Evolutionary conservation across 2,329 filamentous ascomycete genomes (phyloP).

Genomic region (Zasmidium angulare): DNA sequence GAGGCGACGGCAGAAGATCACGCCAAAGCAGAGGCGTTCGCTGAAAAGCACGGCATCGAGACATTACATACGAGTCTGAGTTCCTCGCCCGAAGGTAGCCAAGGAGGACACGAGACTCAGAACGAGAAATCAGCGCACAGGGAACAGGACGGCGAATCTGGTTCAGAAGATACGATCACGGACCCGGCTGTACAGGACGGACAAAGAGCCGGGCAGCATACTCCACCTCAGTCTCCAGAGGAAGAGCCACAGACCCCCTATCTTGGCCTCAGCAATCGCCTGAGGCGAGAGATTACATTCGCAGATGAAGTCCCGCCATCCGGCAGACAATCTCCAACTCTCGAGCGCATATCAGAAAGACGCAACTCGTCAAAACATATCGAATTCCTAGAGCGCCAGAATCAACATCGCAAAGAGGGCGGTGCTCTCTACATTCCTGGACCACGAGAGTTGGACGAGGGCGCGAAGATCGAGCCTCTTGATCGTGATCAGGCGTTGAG

Average conservation of each 20-base stretch:
- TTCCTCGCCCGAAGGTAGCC: conserved; percentile 4
- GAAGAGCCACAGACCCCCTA: conserved; percentile 16
- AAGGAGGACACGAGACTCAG: not conserved
- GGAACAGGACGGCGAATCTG: not conserved
- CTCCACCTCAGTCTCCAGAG: not conserved
- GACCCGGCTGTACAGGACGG: conserved; percentile 10
- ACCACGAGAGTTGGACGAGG: conserved; percentile 84
- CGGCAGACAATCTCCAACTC: conserved; percentile 40
- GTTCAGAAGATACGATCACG: conserved; percentile 10
- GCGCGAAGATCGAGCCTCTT: conserved; percentile 66
- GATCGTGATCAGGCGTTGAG: conserved; percentile 45
- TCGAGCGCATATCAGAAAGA: conserved; percentile 51
- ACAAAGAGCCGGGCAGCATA: not conserved
- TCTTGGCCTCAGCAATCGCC: conserved; percentile 29
- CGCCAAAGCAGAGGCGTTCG: conserved; percentile 28
- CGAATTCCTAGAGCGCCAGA: conserved; percentile 81
- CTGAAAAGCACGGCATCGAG: conserved; percentile 46
- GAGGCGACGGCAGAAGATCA: conserved; percentile 50
- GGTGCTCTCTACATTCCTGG: conserved; percentile 84
- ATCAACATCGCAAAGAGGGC: conserved; percentile 61
- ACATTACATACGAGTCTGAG: not conserved
- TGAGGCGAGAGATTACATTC: conserved; percentile 61
- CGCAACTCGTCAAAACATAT: conserved; percentile 67
- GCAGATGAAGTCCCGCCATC: conserved; percentile 58
- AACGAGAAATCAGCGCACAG: not conserved